phyloP scores from a whole-genome alignment of 305 asterid species.

The Fraxinus ornus region DNA sequence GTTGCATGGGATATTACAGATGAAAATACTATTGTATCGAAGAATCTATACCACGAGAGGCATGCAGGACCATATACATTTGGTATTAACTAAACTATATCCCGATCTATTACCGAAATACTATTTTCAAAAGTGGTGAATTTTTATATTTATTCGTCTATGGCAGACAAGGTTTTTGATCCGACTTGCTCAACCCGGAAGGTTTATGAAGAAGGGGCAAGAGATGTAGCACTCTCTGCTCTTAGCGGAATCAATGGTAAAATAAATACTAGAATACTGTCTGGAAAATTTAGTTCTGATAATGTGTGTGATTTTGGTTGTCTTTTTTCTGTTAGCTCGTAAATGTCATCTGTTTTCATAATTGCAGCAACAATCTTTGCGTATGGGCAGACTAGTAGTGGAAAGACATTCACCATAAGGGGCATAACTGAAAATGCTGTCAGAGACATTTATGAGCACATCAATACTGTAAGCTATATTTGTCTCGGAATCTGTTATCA shows the following conservation, averaged over 20 bases:
- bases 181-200: conserved; percentile 60
- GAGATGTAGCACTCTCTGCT: conserved; percentile 90
- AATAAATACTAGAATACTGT: conserved; percentile 1
- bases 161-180: conserved; percentile 81
- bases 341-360: conserved; percentile 14
- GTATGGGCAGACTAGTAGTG: conserved; percentile 96
- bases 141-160: background rate
- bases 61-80: conserved; percentile 62
- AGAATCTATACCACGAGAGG: conserved; percentile 78
- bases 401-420: conserved; percentile 93
- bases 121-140: background rate
- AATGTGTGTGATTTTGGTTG: background rate
- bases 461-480: conserved; percentile 49
- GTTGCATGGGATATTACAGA: conserved; percentile 79
- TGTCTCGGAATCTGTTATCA: conserved; percentile 7
- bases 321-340: background rate
- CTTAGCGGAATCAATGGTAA: conserved; percentile 87
- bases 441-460: conserved; percentile 75
- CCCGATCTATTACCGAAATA: background rate
- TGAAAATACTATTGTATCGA: conserved; percentile 65
- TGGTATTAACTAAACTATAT: conserved; percentile 39
- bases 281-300: background rate
- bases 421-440: conserved; percentile 84
- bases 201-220: conserved; percentile 87
- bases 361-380: conserved; percentile 89